phyloP scores from a whole-genome alignment of 495 filamentous ascomycete genomes.

The Penicillium cinerascens region DNA sequence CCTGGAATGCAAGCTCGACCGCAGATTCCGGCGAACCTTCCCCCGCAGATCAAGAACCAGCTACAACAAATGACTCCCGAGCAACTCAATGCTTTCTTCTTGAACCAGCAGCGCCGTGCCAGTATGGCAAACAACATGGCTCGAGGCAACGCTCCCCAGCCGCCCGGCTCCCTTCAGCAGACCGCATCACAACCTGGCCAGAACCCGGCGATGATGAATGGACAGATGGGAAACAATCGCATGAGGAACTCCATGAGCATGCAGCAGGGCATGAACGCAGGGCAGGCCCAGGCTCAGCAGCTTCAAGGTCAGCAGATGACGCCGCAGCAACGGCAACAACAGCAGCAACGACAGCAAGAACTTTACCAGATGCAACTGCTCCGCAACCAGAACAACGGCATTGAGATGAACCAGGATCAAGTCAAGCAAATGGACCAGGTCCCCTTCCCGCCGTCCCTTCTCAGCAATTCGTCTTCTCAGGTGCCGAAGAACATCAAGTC shows the following conservation, averaged over 20 bases:
- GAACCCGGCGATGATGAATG: conserved; percentile 34
- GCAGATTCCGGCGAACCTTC: conserved; percentile 33
- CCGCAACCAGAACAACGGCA: conserved; percentile 38
- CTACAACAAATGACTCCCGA: conserved; percentile 32
- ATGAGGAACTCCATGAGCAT: conserved; percentile 33
- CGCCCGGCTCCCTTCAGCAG: conserved; percentile 31
- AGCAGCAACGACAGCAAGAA: conserved; percentile 38
- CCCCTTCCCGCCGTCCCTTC: conserved; percentile 37
- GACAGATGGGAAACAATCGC: conserved; percentile 36
- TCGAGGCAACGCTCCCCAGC: conserved; percentile 23
- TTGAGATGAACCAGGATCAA: conserved; percentile 45
- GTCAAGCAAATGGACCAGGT: conserved; percentile 46
- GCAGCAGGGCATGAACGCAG: conserved; percentile 31
- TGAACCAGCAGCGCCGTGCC: conserved; percentile 33
- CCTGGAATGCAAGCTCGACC: conserved; percentile 34
- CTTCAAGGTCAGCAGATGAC: conserved; percentile 36
- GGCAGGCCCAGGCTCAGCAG: conserved; percentile 30
- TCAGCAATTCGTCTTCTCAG: conserved; percentile 30
- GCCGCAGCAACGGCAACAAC: conserved; percentile 34
- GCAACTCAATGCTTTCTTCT: conserved; percentile 32
- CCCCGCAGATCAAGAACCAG: conserved; percentile 35
- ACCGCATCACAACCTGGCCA: conserved; percentile 34
- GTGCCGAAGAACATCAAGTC: conserved; percentile 61
- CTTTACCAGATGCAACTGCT: conserved; percentile 35
- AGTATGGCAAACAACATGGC: conserved; percentile 27